phyloP scores from a whole-genome alignment of 148 eudicot genomes.

The Rhododendron henanense region DNA sequence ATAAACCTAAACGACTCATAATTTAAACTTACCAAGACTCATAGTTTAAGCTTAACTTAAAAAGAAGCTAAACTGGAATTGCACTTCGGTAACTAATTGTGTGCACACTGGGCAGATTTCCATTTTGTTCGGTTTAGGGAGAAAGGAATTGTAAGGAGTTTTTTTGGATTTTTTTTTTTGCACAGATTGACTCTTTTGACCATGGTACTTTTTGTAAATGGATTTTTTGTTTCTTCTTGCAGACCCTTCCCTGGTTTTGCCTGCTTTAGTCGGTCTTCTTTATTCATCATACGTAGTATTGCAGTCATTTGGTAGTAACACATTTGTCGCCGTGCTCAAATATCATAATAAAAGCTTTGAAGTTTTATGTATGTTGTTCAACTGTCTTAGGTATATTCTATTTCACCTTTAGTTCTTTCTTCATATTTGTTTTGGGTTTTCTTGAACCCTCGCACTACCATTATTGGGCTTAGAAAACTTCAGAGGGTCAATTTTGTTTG shows the following conservation, averaged over 20 bases:
- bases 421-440: not conserved
- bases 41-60: too few species aligned
- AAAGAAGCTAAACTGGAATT: not conserved
- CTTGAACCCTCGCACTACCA: not conserved
- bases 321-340: conserved; percentile 45
- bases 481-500: not conserved
- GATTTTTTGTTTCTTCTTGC: conserved; percentile 21
- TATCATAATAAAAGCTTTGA: conserved; percentile 43
- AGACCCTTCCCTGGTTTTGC: conserved; percentile 59
- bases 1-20: not conserved
- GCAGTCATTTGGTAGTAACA: conserved; percentile 33
- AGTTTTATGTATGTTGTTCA: conserved; percentile 53
- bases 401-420: not conserved
- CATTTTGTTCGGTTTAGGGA: not conserved
- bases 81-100: too few species aligned
- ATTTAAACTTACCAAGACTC: too few species aligned
- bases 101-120: not conserved
- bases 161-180: not conserved
- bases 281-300: conserved; percentile 32
- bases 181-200: not conserved
- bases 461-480: not conserved
- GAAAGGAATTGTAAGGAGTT: not conserved
- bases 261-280: conserved; percentile 41
- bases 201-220: not conserved
- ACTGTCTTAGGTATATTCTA: conserved; percentile 57